These are phyloP conservation scores for Neurospora africana DNA, from an alignment of 495 filamentous ascomycete species.

Conservation along the genomic window DNA sequence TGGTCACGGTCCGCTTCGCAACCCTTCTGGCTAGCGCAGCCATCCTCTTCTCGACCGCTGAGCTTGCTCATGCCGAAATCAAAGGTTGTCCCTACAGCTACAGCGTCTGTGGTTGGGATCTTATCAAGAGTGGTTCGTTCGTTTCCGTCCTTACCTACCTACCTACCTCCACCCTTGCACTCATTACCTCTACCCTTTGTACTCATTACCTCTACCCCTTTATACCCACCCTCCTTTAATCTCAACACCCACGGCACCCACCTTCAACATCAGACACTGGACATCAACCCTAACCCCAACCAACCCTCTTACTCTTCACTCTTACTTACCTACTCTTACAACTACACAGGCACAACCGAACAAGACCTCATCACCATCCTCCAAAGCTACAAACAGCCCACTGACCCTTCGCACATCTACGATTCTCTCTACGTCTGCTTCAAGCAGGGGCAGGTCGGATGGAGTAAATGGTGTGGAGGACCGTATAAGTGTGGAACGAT, in stretches of 20 bases:
- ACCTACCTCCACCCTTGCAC: too few relatives aligned
- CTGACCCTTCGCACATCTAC: neutral
- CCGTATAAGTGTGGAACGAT: neutral
- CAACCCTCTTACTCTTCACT: too few relatives aligned
- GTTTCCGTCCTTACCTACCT: neutral
- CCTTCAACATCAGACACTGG: too few relatives aligned
- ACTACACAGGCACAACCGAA: neutral
- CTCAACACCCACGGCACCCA: too few relatives aligned
- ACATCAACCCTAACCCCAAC: too few relatives aligned
- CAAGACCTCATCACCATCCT: neutral
- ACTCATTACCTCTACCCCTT: too few relatives aligned
- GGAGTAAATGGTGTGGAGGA: neutral
- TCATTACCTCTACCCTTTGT: too few relatives aligned
- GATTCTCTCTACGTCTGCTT: neutral
- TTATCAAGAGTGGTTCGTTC: neutral
- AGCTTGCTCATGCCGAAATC: neutral
- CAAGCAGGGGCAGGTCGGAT: neutral
- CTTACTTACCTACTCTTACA: too few relatives aligned
- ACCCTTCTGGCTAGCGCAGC: neutral
- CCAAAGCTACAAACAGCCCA: neutral
- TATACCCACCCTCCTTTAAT: too few relatives aligned
- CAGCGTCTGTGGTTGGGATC: neutral
- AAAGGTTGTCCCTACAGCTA: neutral
- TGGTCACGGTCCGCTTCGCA: neutral
- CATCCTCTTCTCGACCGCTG: neutral